Conservation (phyloP, 106 monocot species). For the Triglochin maritima region DNA sequence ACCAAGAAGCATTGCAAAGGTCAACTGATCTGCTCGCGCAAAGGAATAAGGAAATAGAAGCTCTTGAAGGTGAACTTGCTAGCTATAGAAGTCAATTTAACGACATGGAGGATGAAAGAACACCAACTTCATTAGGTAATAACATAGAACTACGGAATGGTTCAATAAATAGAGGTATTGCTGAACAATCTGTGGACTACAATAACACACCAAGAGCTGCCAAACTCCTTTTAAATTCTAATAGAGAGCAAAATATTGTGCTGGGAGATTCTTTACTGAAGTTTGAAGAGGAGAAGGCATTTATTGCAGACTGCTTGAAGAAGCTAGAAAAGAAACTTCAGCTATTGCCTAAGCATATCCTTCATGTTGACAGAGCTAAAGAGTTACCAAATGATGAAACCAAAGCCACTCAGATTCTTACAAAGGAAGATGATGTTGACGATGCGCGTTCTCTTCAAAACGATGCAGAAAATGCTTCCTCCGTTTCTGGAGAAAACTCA, state of each 20-base stretch:
- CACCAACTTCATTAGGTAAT: not conserved
- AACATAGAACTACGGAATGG: constrained; percentile 2
- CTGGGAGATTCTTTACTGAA: constrained; percentile 15
- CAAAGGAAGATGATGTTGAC: not conserved
- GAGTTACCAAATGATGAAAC: constrained; percentile 1
- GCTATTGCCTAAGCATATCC: constrained; percentile 27
- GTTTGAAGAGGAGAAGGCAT: constrained; percentile 57
- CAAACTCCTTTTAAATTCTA: not conserved
- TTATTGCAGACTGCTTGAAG: constrained; percentile 42
- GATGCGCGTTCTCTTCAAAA: not conserved
- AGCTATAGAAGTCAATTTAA: constrained; percentile 28
- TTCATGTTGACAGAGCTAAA: constrained; percentile 7
- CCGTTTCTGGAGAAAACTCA: not conserved
- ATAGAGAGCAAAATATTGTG: not conserved
- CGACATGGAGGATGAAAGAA: constrained; percentile 8
- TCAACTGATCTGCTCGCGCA: constrained; percentile 39
- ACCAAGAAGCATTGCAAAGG: constrained; percentile 68
- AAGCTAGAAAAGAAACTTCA: constrained; percentile 49
- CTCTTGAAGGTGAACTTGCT: constrained; percentile 50
- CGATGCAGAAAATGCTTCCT: not conserved
- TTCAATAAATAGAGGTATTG: not conserved
- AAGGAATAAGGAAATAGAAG: constrained; percentile 62
- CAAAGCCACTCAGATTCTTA: not conserved
- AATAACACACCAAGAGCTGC: not conserved
- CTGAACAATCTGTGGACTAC: not conserved